These are phyloP conservation scores for Leucosporidium creatinivorum DNA, from an alignment of 768 basidiomycete genomes.

Conservation along the genomic window DNA sequence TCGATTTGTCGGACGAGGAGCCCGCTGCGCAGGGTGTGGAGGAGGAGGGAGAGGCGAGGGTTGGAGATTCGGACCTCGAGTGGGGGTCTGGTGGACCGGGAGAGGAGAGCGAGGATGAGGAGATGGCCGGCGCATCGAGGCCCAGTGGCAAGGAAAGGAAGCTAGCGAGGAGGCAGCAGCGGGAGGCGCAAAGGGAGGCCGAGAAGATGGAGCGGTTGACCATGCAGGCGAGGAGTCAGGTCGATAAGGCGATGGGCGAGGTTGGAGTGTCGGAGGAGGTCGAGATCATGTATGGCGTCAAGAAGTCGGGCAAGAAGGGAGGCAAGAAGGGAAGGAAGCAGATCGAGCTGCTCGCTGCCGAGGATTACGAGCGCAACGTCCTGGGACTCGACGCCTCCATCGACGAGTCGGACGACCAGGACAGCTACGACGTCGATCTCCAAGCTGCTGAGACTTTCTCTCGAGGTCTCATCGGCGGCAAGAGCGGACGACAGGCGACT, in stretches of 20 bases:
- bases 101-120: not conserved
- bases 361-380: slow-evolving; percentile 23
- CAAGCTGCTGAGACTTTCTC: not conserved
- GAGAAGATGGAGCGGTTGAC: slow-evolving; percentile 29
- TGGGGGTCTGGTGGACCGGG: slow-evolving; percentile 15
- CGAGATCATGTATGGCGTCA: not conserved
- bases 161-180: slow-evolving; percentile 1
- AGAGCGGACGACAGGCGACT: not conserved
- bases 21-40: not conserved
- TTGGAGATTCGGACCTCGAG: slow-evolving; percentile 27
- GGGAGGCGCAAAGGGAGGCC: slow-evolving; percentile 17
- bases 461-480: not conserved
- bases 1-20: not conserved
- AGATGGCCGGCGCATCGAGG: not conserved
- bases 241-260: slow-evolving; percentile 1
- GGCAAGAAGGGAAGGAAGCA: slow-evolving; percentile 3
- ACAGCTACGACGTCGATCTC: slow-evolving; percentile 1
- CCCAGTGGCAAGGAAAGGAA: not conserved
- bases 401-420: slow-evolving; percentile 1
- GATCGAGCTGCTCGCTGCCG: not conserved
- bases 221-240: slow-evolving; percentile 12
- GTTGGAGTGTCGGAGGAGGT: slow-evolving; percentile 8
- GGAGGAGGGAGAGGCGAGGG: slow-evolving; percentile 3
- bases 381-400: slow-evolving; percentile 6
- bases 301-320: slow-evolving; percentile 1